Base-by-base conservation (phyloP, 352 stramenopile species). In the Pythium dissotocum region DNA sequence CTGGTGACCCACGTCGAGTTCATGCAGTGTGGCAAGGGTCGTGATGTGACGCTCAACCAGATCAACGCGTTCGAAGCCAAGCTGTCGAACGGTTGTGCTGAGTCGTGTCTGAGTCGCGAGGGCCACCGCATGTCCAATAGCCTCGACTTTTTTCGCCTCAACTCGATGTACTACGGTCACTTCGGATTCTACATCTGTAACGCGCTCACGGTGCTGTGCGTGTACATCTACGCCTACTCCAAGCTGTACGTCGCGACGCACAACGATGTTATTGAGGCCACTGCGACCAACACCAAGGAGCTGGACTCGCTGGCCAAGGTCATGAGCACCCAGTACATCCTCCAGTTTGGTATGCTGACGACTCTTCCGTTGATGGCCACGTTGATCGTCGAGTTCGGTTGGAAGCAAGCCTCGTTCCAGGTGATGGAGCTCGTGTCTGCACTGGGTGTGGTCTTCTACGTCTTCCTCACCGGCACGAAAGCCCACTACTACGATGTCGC, bases 131-230 rank as follows among this genome's bases (percentile, higher is more conserved):
- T 96, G 79, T 83, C 78, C 14, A 83, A 88, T 57, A 80, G 77
- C 18, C 72, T 96, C 58, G 87, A 95, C 59, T 96, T 96, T 57
- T 87, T 90, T 51, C 85, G 88, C 10, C 54, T 96, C n/a, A 94
- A 95, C 72, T 92, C 88, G 21, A 95, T 96, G 88, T 96, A 90
- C 60, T 95, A 90, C 60, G 83, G 83, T 6, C 88, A 96, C 69
- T 93, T 93, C 30, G 88, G 88, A 10, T 96, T 96, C 67, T 96
- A 96, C 80, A 95, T 96, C 65, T 90, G 84, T 63, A 95, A 94
- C 63, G 87, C 82, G 6, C 58, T 96, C n/a, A 96, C 88, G 1
- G 86, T 95, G 10, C 66, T 96, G 26, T 94, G 85, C 61, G 87
- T 94, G 26, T 96, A 91, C 70, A 79, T 94, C 32, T 96, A 93